Evolutionary conservation across 768 basidiomycete species (phyloP).

Genomic region (Candolleomyces eurysporus): DNA sequence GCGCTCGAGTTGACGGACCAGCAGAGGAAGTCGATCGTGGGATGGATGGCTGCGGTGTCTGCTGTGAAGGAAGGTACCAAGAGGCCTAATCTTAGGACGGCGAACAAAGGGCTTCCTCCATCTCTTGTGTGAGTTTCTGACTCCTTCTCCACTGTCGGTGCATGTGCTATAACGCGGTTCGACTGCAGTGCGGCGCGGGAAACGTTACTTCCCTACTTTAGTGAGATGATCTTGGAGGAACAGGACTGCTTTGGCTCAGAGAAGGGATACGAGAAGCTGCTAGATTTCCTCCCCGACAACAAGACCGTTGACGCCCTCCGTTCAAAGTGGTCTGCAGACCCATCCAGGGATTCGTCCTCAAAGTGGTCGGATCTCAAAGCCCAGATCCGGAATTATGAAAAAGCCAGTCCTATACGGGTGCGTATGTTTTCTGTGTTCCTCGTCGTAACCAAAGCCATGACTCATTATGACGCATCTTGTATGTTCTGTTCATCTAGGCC

Average conservation of each 20-base stretch:
- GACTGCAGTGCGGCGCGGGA: constrained; percentile 42
- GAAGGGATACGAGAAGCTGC: constrained; percentile 70
- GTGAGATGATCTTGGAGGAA: constrained; percentile 67
- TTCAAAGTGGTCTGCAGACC: constrained; percentile 55
- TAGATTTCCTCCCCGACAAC: constrained; percentile 72
- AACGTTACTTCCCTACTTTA: constrained; percentile 56
- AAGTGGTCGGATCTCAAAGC: constrained; percentile 73
- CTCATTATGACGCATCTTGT: not conserved
- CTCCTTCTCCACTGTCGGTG: constrained; percentile 1
- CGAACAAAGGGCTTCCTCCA: constrained; percentile 59
- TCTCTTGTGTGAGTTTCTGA: constrained; percentile 56
- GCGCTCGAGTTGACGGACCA: constrained; percentile 92
- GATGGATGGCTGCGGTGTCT: constrained; percentile 80
- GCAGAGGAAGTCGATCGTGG: constrained; percentile 83
- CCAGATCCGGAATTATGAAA: constrained; percentile 24
- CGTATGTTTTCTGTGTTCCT: constrained; percentile 9
- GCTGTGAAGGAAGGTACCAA: constrained; percentile 80
- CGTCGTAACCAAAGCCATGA: not conserved
- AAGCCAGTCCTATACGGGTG: constrained; percentile 32
- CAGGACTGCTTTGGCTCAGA: constrained; percentile 79
- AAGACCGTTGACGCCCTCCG: constrained; percentile 47
- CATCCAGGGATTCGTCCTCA: constrained; percentile 53
- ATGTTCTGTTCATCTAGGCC: constrained; percentile 18
- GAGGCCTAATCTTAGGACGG: constrained; percentile 70
- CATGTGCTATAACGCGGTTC: not conserved